A percentile compares a stretch with the other conserved stretches of the same genome.
Conservation (phyloP, 1,284 basidiomycete genomes). For the Ustilago trichophora region DNA sequence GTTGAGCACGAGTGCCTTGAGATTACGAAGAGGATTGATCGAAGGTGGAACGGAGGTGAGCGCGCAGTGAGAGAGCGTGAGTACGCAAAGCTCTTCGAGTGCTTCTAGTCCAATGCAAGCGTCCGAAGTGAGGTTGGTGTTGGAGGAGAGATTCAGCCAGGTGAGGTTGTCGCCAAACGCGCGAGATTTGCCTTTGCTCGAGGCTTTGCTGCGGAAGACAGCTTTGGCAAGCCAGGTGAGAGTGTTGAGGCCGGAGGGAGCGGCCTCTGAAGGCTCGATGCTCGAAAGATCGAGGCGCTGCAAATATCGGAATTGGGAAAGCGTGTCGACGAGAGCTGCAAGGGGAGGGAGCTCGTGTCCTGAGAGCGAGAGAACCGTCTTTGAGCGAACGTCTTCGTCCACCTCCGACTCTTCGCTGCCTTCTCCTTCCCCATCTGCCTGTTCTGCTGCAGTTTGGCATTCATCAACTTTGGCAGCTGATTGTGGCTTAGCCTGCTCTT, state of each 20-base stretch:
- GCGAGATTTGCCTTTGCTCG: constrained; percentile 20
- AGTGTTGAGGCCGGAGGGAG: constrained; percentile 35
- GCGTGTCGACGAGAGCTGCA: constrained; percentile 42
- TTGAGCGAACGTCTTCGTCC: constrained; percentile 17
- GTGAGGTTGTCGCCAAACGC: constrained; percentile 40
- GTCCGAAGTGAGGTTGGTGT: constrained; percentile 24
- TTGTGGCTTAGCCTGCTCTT: neutral
- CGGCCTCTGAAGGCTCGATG: constrained; percentile 47
- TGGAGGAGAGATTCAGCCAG: constrained; percentile 37
- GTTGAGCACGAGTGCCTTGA: constrained; percentile 60
- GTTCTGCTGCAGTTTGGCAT: neutral
- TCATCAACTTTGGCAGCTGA: neutral
- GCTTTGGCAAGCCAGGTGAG: constrained; percentile 54
- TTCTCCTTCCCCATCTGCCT: neutral
- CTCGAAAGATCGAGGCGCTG: constrained; percentile 55
- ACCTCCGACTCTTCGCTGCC: constrained; percentile 1
- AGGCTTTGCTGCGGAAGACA: constrained; percentile 37
- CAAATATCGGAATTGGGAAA: constrained; percentile 53
- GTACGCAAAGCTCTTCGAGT: constrained; percentile 41
- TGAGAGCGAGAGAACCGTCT: constrained; percentile 49
- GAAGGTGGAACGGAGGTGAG: constrained; percentile 35
- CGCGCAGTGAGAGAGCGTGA: constrained; percentile 53
- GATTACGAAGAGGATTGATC: constrained; percentile 33
- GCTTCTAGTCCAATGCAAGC: constrained; percentile 37
- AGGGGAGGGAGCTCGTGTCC: constrained; percentile 52